Conservation (phyloP, 2,329 filamentous ascomycete species). For the Cladophialophora immunda region DNA sequence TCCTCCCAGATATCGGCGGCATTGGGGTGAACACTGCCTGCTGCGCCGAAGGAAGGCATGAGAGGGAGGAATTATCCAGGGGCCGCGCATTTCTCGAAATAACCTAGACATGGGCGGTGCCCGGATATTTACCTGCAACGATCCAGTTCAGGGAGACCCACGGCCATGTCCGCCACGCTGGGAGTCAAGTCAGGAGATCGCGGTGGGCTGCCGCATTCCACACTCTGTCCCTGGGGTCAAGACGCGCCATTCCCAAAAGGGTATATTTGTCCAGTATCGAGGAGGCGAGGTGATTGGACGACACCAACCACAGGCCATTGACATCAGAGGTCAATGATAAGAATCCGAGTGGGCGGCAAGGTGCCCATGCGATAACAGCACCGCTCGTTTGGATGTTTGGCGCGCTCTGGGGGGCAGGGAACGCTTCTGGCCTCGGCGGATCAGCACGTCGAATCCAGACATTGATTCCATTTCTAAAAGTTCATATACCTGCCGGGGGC, state of each 20-base stretch:
- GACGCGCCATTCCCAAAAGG: slow-evolving; percentile 28
- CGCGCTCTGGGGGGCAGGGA: background rate
- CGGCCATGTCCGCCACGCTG: slow-evolving; percentile 9
- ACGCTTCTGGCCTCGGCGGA: slow-evolving; percentile 13
- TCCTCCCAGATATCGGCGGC: slow-evolving; percentile 73
- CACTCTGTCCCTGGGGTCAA: slow-evolving; percentile 17
- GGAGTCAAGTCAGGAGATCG: slow-evolving; percentile 5
- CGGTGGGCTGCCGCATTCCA: slow-evolving; percentile 27
- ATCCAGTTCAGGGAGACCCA: background rate
- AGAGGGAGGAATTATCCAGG: background rate
- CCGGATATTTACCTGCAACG: slow-evolving; percentile 13
- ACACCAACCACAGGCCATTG: slow-evolving; percentile 16
- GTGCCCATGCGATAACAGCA: slow-evolving; percentile 23
- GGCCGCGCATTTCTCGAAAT: slow-evolving; percentile 2
- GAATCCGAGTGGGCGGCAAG: slow-evolving; percentile 17
- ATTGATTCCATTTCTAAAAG: slow-evolving; percentile 16
- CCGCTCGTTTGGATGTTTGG: background rate
- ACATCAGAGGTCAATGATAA: slow-evolving; percentile 34
- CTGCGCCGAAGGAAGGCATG: slow-evolving; percentile 64
- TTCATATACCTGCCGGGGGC: slow-evolving; percentile 19
- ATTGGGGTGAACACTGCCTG: slow-evolving; percentile 90
- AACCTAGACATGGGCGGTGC: background rate
- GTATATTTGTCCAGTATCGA: slow-evolving; percentile 28
- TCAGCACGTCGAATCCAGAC: slow-evolving; percentile 24
- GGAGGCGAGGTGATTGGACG: slow-evolving; percentile 24